Evolutionary conservation across 176 grass and related monocot genomes (phyloP).

Genomic region (Ananas comosus): DNA sequence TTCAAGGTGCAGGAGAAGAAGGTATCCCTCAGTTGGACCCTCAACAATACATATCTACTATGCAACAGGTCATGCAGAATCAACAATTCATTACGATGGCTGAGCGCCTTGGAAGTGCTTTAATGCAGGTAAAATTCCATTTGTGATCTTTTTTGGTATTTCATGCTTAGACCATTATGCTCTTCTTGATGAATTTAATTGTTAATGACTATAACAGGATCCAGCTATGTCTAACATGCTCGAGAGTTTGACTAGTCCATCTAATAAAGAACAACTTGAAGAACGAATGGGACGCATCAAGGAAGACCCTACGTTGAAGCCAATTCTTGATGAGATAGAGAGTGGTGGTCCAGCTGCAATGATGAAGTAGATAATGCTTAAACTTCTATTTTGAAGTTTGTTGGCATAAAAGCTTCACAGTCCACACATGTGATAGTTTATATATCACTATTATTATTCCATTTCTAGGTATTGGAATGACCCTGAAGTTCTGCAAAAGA

Average conservation of each 20-base stretch:
- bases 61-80: slow-evolving; percentile 98
- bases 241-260: slow-evolving; percentile 61
- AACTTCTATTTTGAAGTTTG: slow-evolving; percentile 11
- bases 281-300: slow-evolving; percentile 72
- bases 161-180: background rate
- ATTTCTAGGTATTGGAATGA: slow-evolving; percentile 94
- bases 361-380: slow-evolving; percentile 69
- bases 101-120: slow-evolving; percentile 70
- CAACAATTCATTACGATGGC: slow-evolving; percentile 85
- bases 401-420: background rate
- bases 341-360: slow-evolving; percentile 74
- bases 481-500: slow-evolving; percentile 79
- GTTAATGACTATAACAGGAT: slow-evolving; percentile 36
- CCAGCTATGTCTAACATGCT: slow-evolving; percentile 85
- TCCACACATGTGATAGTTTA: slow-evolving; percentile 4
- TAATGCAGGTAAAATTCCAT: slow-evolving; percentile 57
- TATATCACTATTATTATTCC: background rate
- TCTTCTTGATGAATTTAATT: background rate
- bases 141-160: slow-evolving; percentile 3
- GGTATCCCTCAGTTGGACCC: slow-evolving; percentile 38
- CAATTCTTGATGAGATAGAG: slow-evolving; percentile 87
- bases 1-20: slow-evolving; percentile 55
- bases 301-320: slow-evolving; percentile 77
- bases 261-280: slow-evolving; percentile 80
- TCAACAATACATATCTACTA: slow-evolving; percentile 29